phyloP scores from a whole-genome alignment of 768 basidiomycete genomes.

The Leccinum rimulosum region DNA sequence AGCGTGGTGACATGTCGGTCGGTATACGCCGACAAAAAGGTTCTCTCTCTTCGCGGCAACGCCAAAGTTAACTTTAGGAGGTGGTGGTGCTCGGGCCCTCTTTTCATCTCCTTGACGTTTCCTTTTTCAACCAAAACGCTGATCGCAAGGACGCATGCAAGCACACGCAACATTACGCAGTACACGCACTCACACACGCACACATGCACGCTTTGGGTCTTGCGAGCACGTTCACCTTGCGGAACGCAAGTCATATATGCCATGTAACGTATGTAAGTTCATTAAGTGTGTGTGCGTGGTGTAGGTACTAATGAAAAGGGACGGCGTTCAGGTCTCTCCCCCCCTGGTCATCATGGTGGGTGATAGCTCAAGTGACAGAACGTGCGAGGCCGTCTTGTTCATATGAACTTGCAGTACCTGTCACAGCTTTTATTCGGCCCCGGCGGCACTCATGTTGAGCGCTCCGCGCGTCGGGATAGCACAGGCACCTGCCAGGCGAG shows the following conservation, averaged over 20 bases:
- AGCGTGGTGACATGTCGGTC: background rate
- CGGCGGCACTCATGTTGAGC: background rate
- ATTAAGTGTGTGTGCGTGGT: background rate
- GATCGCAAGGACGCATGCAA: background rate
- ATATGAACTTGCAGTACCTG: background rate
- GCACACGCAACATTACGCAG: background rate
- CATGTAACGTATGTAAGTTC: background rate
- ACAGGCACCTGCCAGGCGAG: background rate
- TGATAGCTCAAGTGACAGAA: background rate
- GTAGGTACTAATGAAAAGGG: background rate
- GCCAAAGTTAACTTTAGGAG: background rate
- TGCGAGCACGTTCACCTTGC: background rate
- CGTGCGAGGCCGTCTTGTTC: background rate
- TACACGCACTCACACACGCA: background rate
- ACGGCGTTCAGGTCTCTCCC: background rate
- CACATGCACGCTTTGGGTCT: background rate
- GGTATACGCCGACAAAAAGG: background rate
- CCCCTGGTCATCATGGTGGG: background rate
- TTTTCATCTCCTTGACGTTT: constrained; percentile 6
- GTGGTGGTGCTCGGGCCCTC: background rate
- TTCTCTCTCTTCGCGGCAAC: constrained; percentile 4
- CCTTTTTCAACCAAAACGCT: constrained; percentile 7
- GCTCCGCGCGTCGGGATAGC: background rate
- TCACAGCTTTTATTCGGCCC: background rate
- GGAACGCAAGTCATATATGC: background rate